Conservation (phyloP, 179 eudicot species). For the Spergularia azorica region DNA sequence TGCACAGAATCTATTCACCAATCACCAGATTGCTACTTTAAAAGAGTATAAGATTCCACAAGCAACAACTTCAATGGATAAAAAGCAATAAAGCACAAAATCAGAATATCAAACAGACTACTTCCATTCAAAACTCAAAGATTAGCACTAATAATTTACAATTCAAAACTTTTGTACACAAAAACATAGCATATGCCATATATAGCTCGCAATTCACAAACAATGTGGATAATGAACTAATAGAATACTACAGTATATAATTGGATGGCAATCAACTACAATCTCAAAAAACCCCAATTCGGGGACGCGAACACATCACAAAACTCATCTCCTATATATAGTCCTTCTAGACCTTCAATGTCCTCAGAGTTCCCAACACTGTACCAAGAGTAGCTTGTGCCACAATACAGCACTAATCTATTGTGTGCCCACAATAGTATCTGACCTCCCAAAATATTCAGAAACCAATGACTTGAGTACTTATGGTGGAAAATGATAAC, state of each 20-base stretch:
- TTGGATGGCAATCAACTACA: neutral
- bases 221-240: neutral
- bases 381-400: neutral
- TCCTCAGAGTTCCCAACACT: conserved; percentile 8
- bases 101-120: neutral
- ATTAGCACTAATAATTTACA: neutral
- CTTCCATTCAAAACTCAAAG: conserved; percentile 5
- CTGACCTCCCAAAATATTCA: conserved; percentile 3
- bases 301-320: conserved; percentile 11
- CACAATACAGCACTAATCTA: neutral
- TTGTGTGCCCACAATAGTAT: neutral
- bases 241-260: neutral
- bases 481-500: neutral
- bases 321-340: neutral
- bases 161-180: conserved; percentile 1
- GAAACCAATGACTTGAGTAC: neutral
- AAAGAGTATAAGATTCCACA: conserved; percentile 5
- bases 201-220: neutral
- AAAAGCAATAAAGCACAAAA: conserved; percentile 5
- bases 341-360: neutral
- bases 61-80: neutral
- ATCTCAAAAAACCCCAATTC: conserved; percentile 11
- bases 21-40: neutral
- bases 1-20: conserved; percentile 22
- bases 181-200: neutral